Conservation (phyloP, 768 basidiomycete species). For the Chalciporus piperatus region DNA sequence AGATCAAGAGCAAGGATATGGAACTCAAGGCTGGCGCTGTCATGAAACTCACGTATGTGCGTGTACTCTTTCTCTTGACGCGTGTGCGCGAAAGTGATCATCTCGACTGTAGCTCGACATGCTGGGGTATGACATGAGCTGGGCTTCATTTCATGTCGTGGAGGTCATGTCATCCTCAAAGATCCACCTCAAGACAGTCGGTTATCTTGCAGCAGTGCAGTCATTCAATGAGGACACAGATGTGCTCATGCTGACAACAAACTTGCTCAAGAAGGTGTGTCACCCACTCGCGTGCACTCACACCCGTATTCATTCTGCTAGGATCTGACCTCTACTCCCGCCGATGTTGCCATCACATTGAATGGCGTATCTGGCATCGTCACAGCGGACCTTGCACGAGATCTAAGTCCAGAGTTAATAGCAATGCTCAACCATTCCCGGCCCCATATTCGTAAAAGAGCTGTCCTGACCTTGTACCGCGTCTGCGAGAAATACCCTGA, state of each 20-base stretch:
- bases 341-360: slow-evolving; percentile 72
- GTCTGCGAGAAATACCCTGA: slow-evolving; percentile 83
- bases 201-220: slow-evolving; percentile 90
- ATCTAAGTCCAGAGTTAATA: slow-evolving; percentile 81
- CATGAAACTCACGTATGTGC: slow-evolving; percentile 93
- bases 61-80: slow-evolving; percentile 32
- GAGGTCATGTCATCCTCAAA: slow-evolving; percentile 96
- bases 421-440: slow-evolving; percentile 89
- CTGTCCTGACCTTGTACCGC: slow-evolving; percentile 80
- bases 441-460: slow-evolving; percentile 85
- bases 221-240: slow-evolving; percentile 95
- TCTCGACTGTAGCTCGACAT: slow-evolving; percentile 76
- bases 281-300: neutral
- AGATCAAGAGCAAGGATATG: slow-evolving; percentile 94
- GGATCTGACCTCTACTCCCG: slow-evolving; percentile 78
- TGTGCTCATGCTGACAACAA: slow-evolving; percentile 96
- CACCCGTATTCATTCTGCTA: slow-evolving; percentile 29
- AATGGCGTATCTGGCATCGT: slow-evolving; percentile 84
- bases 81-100: slow-evolving; percentile 7
- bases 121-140: slow-evolving; percentile 92
- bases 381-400: slow-evolving; percentile 86
- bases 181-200: slow-evolving; percentile 90
- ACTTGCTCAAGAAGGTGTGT: slow-evolving; percentile 87
- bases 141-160: slow-evolving; percentile 95
- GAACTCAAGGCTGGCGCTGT: slow-evolving; percentile 94